A percentile compares a stretch with the other conserved stretches of the same genome.
Evolutionary conservation across 192 early-diverging fungal genomes (phyloP).

Genomic region (Backusella tuberculispora): DNA sequence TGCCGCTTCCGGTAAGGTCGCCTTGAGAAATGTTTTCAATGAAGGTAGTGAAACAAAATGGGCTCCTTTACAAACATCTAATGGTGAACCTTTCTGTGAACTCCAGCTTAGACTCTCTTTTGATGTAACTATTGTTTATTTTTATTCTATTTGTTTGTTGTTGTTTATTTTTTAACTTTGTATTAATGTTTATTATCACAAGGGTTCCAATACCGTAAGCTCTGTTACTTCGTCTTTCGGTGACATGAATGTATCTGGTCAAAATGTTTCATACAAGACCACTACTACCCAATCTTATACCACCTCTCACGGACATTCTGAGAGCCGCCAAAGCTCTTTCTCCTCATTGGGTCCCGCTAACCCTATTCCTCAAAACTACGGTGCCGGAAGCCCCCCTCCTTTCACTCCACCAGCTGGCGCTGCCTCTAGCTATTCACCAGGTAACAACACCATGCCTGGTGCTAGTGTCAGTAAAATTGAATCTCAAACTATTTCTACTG

Average conservation of each 20-base stretch:
- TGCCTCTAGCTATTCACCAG: constrained; percentile 2
- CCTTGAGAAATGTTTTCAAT: constrained; percentile 8
- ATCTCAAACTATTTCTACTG: background rate
- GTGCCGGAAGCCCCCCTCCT: constrained; percentile 38
- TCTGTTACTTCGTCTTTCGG: constrained; percentile 15
- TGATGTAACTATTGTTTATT: constrained; percentile 6
- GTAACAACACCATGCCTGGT: background rate
- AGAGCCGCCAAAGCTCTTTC: constrained; percentile 22
- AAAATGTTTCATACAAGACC: constrained; percentile 13
- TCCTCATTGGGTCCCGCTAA: constrained; percentile 32
- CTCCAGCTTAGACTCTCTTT: constrained; percentile 13
- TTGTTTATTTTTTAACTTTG: background rate
- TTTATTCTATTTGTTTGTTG: background rate
- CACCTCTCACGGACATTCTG: background rate
- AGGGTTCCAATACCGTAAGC: constrained; percentile 16
- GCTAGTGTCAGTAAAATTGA: background rate
- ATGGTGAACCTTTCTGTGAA: constrained; percentile 20
- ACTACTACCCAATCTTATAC: constrained; percentile 1
- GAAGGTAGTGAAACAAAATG: constrained; percentile 20
- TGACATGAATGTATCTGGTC: background rate
- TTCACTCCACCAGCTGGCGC: constrained; percentile 31
- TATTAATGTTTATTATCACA: constrained; percentile 8
- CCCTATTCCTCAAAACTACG: constrained; percentile 38
- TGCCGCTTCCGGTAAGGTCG: constrained; percentile 24
- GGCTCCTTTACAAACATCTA: background rate